A percentile compares a stretch with the other conserved stretches of the same genome.
Conservation (phyloP, 2,329 filamentous ascomycete species). For the Hypoxylon sp. region DNA sequence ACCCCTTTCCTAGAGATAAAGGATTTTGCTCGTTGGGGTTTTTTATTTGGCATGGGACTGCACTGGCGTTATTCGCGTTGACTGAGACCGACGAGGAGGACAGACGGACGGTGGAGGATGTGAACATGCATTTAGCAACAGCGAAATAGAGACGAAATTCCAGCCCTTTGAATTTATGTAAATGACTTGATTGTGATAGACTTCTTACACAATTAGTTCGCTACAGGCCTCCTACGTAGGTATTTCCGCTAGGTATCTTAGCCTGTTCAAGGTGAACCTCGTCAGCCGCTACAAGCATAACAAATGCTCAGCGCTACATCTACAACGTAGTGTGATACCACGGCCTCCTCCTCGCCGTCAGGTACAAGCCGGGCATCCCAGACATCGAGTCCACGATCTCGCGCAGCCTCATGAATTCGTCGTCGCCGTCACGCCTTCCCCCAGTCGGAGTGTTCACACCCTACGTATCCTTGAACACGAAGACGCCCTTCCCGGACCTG, state of each 20-base stretch:
- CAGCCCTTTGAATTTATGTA: neutral
- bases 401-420: neutral
- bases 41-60: slow-evolving; percentile 33
- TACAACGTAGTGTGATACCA: neutral
- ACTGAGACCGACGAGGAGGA: slow-evolving; percentile 8
- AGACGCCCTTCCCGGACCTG: slow-evolving; percentile 88
- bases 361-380: neutral
- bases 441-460: neutral
- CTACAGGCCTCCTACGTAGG: neutral
- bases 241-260: neutral
- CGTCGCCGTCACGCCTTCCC: neutral
- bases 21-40: slow-evolving; percentile 3
- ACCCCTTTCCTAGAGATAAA: neutral
- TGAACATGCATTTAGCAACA: slow-evolving; percentile 29
- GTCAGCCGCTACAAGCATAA: neutral
- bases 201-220: neutral
- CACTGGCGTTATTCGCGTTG: slow-evolving; percentile 26
- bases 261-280: neutral
- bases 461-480: slow-evolving; percentile 78
- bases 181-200: slow-evolving; percentile 4
- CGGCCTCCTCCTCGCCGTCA: neutral
- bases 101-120: slow-evolving; percentile 2
- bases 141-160: slow-evolving; percentile 22
- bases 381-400: neutral
- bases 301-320: neutral